These are phyloP conservation scores for Ganoderma sp. DNA, from an alignment of 1,284 basidiomycete species.

Conservation along the genomic window DNA sequence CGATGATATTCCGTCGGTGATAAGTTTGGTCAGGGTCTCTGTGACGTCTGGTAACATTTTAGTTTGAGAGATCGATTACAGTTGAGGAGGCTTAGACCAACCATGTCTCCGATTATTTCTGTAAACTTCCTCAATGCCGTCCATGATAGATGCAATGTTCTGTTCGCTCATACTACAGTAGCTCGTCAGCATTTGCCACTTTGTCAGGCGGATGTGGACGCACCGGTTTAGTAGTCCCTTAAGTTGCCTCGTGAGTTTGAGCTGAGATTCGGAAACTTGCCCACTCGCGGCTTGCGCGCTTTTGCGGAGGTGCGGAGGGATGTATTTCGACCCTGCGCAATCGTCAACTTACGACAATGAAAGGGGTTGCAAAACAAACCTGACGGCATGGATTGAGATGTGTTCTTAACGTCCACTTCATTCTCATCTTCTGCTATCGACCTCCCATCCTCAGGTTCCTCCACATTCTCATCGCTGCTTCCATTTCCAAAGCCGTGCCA, in stretches of 20 bases:
- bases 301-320: constrained; percentile 70
- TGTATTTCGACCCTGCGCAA: constrained; percentile 49
- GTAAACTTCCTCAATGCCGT: constrained; percentile 82
- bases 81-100: constrained; percentile 40
- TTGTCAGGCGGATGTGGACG: constrained; percentile 24
- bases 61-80: not conserved
- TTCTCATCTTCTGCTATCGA: not conserved
- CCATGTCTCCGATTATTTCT: constrained; percentile 82
- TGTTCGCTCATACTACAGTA: constrained; percentile 81
- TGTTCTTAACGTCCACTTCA: not conserved
- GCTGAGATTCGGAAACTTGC: constrained; percentile 54
- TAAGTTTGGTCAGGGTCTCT: constrained; percentile 75
- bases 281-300: constrained; percentile 39
- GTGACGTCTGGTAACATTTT: constrained; percentile 70
- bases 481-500: constrained; percentile 36
- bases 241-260: constrained; percentile 78
- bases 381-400: constrained; percentile 3
- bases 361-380: constrained; percentile 9
- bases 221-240: constrained; percentile 92
- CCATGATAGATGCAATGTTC: constrained; percentile 85
- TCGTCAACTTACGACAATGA: not conserved
- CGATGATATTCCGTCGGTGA: constrained; percentile 84
- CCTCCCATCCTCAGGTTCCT: not conserved
- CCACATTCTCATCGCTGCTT: not conserved
- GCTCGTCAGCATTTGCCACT: constrained; percentile 4